phyloP scores from a whole-genome alignment of 371 early-diverging fungal genomes.

The Rhizomucor pusillus region DNA sequence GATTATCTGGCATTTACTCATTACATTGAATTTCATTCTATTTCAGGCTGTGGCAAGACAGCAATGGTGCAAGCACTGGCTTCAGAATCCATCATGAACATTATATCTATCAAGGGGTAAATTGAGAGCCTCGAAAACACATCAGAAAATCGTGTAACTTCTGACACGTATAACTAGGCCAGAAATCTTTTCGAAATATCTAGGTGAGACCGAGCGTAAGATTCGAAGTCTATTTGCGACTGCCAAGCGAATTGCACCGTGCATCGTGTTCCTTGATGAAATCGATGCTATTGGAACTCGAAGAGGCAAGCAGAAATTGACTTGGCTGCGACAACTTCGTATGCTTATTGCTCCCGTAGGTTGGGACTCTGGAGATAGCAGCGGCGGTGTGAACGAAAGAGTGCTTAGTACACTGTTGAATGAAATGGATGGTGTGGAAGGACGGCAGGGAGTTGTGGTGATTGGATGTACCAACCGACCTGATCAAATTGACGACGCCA shows the following conservation, averaged over 20 bases:
- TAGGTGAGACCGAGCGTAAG: constrained; percentile 89
- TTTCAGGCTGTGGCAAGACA: constrained; percentile 87
- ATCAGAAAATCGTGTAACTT: background rate
- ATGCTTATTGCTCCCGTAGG: constrained; percentile 19
- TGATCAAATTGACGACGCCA: constrained; percentile 82
- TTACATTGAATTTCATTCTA: too few relatives aligned
- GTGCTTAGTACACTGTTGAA: constrained; percentile 74
- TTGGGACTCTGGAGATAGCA: constrained; percentile 50
- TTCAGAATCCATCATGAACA: constrained; percentile 68
- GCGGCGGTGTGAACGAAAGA: constrained; percentile 75
- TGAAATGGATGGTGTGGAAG: constrained; percentile 81
- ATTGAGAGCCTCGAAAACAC: background rate
- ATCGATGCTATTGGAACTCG: constrained; percentile 83
- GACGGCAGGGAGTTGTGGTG: constrained; percentile 70
- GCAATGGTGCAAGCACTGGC: constrained; percentile 75
- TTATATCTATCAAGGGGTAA: constrained; percentile 76
- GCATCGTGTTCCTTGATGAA: constrained; percentile 91
- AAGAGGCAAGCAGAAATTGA: constrained; percentile 47
- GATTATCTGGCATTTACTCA: too few relatives aligned
- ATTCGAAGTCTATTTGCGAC: constrained; percentile 80
- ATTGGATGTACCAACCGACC: constrained; percentile 82
- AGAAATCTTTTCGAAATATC: constrained; percentile 81
- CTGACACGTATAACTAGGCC: too few relatives aligned
- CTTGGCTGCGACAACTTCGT: background rate
- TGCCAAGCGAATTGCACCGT: constrained; percentile 82